Evolutionary conservation across 495 filamentous ascomycete species (phyloP).

Genomic region (Rhizodiscina lignyota): DNA sequence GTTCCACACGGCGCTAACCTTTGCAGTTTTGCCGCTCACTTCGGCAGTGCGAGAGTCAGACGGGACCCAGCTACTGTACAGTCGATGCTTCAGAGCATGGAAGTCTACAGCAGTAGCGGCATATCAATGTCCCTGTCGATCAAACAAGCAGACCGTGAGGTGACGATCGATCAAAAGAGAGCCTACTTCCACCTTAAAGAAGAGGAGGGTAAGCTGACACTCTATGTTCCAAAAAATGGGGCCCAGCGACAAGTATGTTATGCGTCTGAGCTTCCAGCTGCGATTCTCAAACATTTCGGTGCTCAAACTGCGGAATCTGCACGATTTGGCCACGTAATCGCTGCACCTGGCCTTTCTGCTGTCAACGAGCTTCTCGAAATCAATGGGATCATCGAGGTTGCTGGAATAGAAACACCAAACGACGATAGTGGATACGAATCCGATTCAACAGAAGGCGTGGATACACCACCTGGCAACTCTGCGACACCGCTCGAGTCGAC

Average conservation of each 20-base stretch:
- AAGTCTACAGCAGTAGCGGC: background rate
- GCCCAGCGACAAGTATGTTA: background rate
- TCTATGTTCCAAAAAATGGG: background rate
- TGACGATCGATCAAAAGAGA: background rate
- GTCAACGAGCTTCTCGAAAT: background rate
- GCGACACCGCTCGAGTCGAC: no score
- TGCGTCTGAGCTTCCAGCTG: background rate
- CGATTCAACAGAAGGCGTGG: no score
- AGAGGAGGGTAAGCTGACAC: background rate
- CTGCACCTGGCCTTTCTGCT: background rate
- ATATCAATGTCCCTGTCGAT: background rate
- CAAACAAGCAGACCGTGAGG: background rate
- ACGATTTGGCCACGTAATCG: background rate
- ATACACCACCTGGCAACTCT: no score
- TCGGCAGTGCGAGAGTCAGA: background rate
- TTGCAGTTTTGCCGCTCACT: conserved; percentile 3
- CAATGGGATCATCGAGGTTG: background rate
- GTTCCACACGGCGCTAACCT: background rate
- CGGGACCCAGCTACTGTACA: background rate
- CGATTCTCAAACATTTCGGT: background rate
- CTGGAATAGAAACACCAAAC: background rate
- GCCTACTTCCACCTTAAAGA: background rate
- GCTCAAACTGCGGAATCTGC: background rate
- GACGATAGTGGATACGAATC: no score
- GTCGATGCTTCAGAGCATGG: background rate